phyloP scores from a whole-genome alignment of 495 filamentous ascomycete species.

The Penicillium canescens region DNA sequence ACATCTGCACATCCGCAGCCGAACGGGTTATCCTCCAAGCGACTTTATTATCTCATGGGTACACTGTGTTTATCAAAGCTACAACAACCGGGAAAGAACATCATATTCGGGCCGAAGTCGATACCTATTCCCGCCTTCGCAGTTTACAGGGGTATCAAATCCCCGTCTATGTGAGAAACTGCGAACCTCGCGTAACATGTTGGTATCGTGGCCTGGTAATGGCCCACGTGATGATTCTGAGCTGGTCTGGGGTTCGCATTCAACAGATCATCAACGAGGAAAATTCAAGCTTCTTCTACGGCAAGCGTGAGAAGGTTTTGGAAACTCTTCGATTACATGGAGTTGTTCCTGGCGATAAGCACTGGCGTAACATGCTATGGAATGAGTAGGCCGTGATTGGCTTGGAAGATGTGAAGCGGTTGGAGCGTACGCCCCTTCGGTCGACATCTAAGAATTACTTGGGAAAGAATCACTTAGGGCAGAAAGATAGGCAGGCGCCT shows the following conservation, averaged over 20 bases:
- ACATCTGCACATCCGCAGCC: slow-evolving; percentile 24
- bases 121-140: too few species aligned
- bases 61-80: slow-evolving; percentile 30
- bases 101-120: too few species aligned
- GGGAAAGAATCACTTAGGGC: too few species aligned
- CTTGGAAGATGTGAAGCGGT: slow-evolving; percentile 21
- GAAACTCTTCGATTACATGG: slow-evolving; percentile 5
- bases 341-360: slow-evolving; percentile 10
- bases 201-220: slow-evolving; percentile 18
- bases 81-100: background rate
- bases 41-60: slow-evolving; percentile 26
- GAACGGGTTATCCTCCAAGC: slow-evolving; percentile 30
- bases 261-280: slow-evolving; percentile 4
- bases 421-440: background rate
- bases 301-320: slow-evolving; percentile 4
- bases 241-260: slow-evolving; percentile 8
- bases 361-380: slow-evolving; percentile 22
- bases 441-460: too few species aligned
- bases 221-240: background rate
- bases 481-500: too few species aligned
- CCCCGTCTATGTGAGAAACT: slow-evolving; percentile 14
- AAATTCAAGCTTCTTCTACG: slow-evolving; percentile 11
- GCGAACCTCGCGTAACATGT: slow-evolving; percentile 13
- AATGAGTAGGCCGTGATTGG: slow-evolving; percentile 13
- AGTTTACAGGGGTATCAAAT: slow-evolving; percentile 15